Evolutionary conservation across 768 basidiomycete species (phyloP).

Genomic region (Boletales sp.): DNA sequence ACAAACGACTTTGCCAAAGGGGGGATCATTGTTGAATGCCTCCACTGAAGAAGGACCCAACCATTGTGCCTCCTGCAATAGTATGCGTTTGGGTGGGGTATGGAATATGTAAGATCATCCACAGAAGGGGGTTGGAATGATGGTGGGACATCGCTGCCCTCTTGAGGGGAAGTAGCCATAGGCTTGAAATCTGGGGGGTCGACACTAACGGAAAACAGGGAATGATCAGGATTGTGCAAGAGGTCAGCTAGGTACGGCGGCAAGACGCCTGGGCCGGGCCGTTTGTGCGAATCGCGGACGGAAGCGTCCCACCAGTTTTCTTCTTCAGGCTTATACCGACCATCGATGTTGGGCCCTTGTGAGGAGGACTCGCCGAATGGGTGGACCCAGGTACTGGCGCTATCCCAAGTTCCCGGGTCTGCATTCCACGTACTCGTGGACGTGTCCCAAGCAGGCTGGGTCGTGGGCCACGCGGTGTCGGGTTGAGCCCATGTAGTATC

Average conservation of each 20-base stretch:
- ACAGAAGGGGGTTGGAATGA: slow-evolving; percentile 43
- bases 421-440: slow-evolving; percentile 20
- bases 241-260: slow-evolving; percentile 64
- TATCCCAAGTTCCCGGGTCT: slow-evolving; percentile 24
- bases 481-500: slow-evolving; percentile 17
- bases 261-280: slow-evolving; percentile 71
- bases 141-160: slow-evolving; percentile 15
- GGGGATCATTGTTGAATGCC: slow-evolving; percentile 56
- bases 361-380: slow-evolving; percentile 17
- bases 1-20: slow-evolving; percentile 57
- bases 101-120: slow-evolving; percentile 61
- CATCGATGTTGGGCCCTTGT: slow-evolving; percentile 50
- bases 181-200: slow-evolving; percentile 32
- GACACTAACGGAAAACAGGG: slow-evolving; percentile 59
- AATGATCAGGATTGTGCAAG: slow-evolving; percentile 71
- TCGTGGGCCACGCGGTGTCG: slow-evolving; percentile 14
- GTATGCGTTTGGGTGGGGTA: slow-evolving; percentile 81
- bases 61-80: slow-evolving; percentile 81
- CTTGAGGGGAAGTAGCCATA: slow-evolving; percentile 13
- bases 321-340: slow-evolving; percentile 59
- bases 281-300: slow-evolving; percentile 39
- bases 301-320: slow-evolving; percentile 64
- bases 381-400: slow-evolving; percentile 20
- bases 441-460: slow-evolving; percentile 10
- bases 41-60: slow-evolving; percentile 76